Percentiles rank a stretch among this genome's conserved stretches.
phyloP scores from a whole-genome alignment of 106 monocot genomes.

The Amphibolis antarctica region DNA sequence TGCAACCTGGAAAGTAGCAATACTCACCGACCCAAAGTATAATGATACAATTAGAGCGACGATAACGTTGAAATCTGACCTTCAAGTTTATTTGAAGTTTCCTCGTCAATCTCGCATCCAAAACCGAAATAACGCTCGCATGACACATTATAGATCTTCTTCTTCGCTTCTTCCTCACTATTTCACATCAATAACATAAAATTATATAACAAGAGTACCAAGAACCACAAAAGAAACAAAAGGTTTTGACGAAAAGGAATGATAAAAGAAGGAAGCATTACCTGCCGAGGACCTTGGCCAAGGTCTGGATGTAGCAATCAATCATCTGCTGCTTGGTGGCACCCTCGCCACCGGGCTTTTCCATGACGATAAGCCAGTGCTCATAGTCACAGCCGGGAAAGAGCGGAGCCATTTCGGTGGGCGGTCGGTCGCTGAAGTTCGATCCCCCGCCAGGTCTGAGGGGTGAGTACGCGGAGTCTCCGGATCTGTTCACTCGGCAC shows the following conservation, averaged over 20 bases:
- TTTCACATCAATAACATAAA: neutral
- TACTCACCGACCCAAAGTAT: no score
- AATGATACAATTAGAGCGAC: no score
- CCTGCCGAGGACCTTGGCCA: constrained; percentile 77
- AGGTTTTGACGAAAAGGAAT: no score
- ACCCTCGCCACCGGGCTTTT: constrained; percentile 50
- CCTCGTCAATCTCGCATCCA: constrained; percentile 82
- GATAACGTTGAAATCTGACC: constrained; percentile 23
- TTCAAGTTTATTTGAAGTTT: constrained; percentile 79
- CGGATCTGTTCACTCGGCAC: constrained; percentile 14
- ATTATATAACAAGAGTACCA: no score
- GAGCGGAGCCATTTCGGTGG: constrained; percentile 67
- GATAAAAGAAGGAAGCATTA: neutral
- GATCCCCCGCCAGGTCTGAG: constrained; percentile 24
- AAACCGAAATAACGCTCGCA: constrained; percentile 86
- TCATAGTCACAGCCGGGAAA: constrained; percentile 73
- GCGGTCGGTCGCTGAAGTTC: constrained; percentile 42
- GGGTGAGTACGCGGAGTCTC: constrained; percentile 32
- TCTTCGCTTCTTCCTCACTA: constrained; percentile 85
- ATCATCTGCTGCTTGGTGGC: constrained; percentile 74
- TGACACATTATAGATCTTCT: constrained; percentile 83
- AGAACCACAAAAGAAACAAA: neutral
- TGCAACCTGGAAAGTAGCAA: no score
- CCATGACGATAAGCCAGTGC: constrained; percentile 83
- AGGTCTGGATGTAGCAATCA: constrained; percentile 66